Evolutionary conservation across 2,329 filamentous ascomycete species (phyloP), one percentile per base, ranked within the genome.

Genomic region (Ophiostoma piceae): DNA sequence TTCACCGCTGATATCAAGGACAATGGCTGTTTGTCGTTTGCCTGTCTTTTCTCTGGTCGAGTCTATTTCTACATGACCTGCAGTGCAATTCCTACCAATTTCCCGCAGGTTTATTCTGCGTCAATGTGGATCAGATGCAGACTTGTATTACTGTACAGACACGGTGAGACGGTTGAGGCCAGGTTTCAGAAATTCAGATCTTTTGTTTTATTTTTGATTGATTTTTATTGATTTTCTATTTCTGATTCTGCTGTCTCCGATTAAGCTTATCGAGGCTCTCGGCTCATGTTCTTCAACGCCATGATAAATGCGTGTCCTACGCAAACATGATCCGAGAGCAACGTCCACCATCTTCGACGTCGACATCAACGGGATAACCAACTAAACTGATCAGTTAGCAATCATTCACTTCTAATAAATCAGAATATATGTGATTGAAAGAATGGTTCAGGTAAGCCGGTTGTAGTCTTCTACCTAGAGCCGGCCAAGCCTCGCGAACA

Each of bases 401-500:
- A 39, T 22, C 62, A 39, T 39, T 26, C 62, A 16, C 51, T 11
- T 39, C n/a, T 11, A 19, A 39, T 5, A 54, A n/a, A 41, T 26
- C 29, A 29, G 16, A 67, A 41, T 29, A 51, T 1, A 57, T 57
- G 47, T 54, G 11, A 43, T 22, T 22, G 54, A 65, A 43, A 22
- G 37, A 26, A 16, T 57, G 11, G 54, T 70, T 79, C 77, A 79
- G 78, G 74, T 71, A 79, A 79, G 78, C 78, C 78, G 43, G 74
- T 71, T 79, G 77, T 77, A 79, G 76, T 80, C 78, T 78, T 75
- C 73, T 75, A 74, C 75, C 78, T n/a, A 74, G 68, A 71, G 74
- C 77, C 78, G 76, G 77, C 76, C 76, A 71, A 72, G 71, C 74
- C 71, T 69, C 71, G 72, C 73, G 74, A 76, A 74, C 71, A 71